phyloP scores from a whole-genome alignment of 164 flowering plant genomes.

The Piper longum region DNA sequence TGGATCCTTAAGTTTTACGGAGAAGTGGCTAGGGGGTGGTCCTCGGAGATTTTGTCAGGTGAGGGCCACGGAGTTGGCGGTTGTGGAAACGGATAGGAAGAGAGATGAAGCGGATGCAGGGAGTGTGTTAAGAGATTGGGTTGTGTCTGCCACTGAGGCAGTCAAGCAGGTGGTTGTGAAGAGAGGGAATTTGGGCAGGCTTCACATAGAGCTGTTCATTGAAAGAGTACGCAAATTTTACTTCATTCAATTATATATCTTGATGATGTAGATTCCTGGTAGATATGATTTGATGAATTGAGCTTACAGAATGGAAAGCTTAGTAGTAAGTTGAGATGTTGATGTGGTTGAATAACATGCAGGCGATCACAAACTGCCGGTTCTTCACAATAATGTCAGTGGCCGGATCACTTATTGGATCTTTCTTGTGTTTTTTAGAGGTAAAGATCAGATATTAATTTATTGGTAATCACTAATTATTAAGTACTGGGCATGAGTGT shows the following conservation, averaged over 20 bases:
- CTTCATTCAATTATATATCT: not conserved
- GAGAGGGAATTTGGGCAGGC: conserved; percentile 16
- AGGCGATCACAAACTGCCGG: conserved; percentile 63
- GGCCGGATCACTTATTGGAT: conserved; percentile 67
- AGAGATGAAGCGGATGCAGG: conserved; percentile 11
- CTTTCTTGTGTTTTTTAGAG: conserved; percentile 67
- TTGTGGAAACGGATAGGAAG: conserved; percentile 12
- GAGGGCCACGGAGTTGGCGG: conserved; percentile 6
- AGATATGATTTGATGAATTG: not conserved
- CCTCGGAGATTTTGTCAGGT: conserved; percentile 1
- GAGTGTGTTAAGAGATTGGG: conserved; percentile 6
- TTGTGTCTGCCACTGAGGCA: conserved; percentile 5
- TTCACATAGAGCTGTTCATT: conserved; percentile 28
- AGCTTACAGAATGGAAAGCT: not conserved
- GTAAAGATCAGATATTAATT: conserved; percentile 18
- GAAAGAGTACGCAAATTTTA: conserved; percentile 30
- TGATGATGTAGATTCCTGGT: not conserved
- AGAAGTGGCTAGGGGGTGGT: not conserved
- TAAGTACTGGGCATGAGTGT: not conserved
- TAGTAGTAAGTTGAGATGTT: not conserved
- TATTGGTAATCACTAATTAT: not conserved
- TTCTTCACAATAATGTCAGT: conserved; percentile 64
- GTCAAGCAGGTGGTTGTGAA: conserved; percentile 10
- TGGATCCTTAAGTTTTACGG: not conserved
- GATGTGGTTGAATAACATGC: conserved; percentile 10